Evolutionary conservation across 179 eudicot genomes (phyloP), one percentile per base, ranked within the genome.

Genomic region (Drosera spatulata): DNA sequence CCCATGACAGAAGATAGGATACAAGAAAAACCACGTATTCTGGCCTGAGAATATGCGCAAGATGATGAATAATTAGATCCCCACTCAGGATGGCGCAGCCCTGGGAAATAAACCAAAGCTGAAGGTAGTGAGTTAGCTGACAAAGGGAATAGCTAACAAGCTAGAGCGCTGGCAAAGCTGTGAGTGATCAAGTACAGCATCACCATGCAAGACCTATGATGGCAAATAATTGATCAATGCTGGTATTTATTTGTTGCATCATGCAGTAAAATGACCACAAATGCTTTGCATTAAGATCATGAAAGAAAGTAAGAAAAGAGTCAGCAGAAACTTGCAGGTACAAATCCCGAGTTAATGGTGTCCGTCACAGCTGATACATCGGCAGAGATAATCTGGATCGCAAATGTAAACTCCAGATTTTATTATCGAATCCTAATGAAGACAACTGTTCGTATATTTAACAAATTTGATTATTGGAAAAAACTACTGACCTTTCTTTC

Each of bases 71-170:
- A 67, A 93, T 93, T 22, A 93, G 93, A 74, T 93, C 97, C 66
- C 99, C 99, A 45, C 99, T 93, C 80, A 93, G 74, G 68, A 93
- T 89, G 43, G 95, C 89, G 79, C 99, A 89, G 41, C 79, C 99
- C 98, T 91, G 82, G 59, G 47, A 41, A 55, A 69, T 69, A 5
- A 39, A 38, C 42, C 12, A 56, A 10, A 41, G n/a, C 4, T 4
- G 10, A 47, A 9, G 57, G 40, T 41, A 40, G 14, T 37, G 14
- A 33, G 39, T 55, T 9, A 14, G 39, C 22, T 51, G 13, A 39
- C 15, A 1, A 22, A 64, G 49, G 50, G 50, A 39, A 47, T 6
- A 56, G 13, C 10, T 11, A 9, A 50, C 44, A 61, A 50, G 41
- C 56, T 43, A 47, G 41, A 59, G 3, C 8, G 41, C 7, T 42